Evolutionary conservation across 148 eudicot species (phyloP), one percentile per base, ranked within the genome.

Genomic region (Agrostemma githago): DNA sequence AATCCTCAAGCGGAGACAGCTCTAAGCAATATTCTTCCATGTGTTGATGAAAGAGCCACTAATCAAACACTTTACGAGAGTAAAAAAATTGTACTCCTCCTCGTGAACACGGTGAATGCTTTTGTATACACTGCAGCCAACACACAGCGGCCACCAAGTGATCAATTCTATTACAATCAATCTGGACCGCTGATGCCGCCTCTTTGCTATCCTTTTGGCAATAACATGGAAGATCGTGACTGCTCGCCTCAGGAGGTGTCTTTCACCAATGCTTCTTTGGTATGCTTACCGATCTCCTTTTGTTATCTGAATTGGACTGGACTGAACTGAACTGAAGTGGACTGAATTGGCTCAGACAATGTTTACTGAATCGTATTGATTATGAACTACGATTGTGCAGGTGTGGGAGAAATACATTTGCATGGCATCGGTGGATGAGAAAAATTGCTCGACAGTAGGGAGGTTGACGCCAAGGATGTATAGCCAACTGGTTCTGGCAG

Each of bases 1-100:
- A 88, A 95, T 83, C 88, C 94, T 59, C 96, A 83, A 65, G 94
- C 99, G 4, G 99, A 95, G 83, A 92, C 92, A 34, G 94, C 99
- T 68, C 87, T 95, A 38, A 95, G 94, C 84, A 85, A 92, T 79
- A 95, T 95, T 76, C 92, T 95, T 62, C 99, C 99, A 21, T 95
- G 99, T 74, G 96, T 88, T 14, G 94, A 92, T 81, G 86, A 90
- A 80, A 83, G 82, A 79, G 82, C 94, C 34, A 92, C 99, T 62
- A 90, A 95, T 76, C 87, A 85, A 77, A 90, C 97, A 0, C 87
- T 95, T 38, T 72, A 20, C 11, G 84, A 92, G 79, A 95, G 97
- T 76, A 90, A 84, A 76, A 86, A 75, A 79, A 93, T 95, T 44
- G 85, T 84, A 51, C 72, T 21, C 10, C 81, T 83, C 43, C 87